Conservation (phyloP, 1,139 yeast species). For the Geotrichum citri-aurantii region DNA sequence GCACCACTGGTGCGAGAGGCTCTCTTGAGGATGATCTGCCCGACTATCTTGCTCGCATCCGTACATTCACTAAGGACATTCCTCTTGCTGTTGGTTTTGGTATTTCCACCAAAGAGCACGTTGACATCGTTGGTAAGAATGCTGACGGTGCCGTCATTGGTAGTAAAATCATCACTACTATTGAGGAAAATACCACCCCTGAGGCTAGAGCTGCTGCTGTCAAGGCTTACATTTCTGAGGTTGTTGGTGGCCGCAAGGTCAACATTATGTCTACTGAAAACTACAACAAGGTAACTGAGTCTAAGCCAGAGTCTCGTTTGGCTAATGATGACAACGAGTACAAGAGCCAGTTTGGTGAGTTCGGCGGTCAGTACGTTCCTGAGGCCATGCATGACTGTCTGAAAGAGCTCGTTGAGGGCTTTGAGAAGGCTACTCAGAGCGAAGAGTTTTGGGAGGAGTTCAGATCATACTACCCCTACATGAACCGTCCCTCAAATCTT, state of each 20-base stretch:
- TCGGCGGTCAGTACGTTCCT: conserved; percentile 98
- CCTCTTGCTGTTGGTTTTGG: conserved; percentile 98
- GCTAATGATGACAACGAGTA: conserved; percentile 21
- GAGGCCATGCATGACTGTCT: conserved; percentile 91
- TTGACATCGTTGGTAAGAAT: conserved; percentile 63
- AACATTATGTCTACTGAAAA: conserved; percentile 12
- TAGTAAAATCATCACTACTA: conserved; percentile 66
- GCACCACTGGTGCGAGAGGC: conserved; percentile 85
- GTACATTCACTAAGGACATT: conserved; percentile 61
- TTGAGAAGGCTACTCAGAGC: conserved; percentile 82
- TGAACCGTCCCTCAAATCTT: conserved; percentile 92
- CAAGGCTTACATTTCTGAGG: conserved; percentile 58
- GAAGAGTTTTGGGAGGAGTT: conserved; percentile 92
- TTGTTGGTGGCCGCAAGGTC: conserved; percentile 58
- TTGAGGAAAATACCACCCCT: conserved; percentile 47
- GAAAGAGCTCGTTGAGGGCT: conserved; percentile 80
- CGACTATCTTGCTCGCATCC: conserved; percentile 66
- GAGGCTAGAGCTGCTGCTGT: conserved; percentile 56
- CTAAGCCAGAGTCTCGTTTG: conserved; percentile 23
- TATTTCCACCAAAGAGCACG: conserved; percentile 89
- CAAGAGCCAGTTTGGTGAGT: conserved; percentile 66
- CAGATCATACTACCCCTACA: conserved; percentile 72
- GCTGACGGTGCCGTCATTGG: conserved; percentile 97
- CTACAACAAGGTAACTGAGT: conserved; percentile 31
- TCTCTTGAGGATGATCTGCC: conserved; percentile 61